Evolutionary conservation across 169 alveolate species (phyloP), one percentile per base, ranked within the genome.

Genomic region (Plasmodium gonderi): DNA sequence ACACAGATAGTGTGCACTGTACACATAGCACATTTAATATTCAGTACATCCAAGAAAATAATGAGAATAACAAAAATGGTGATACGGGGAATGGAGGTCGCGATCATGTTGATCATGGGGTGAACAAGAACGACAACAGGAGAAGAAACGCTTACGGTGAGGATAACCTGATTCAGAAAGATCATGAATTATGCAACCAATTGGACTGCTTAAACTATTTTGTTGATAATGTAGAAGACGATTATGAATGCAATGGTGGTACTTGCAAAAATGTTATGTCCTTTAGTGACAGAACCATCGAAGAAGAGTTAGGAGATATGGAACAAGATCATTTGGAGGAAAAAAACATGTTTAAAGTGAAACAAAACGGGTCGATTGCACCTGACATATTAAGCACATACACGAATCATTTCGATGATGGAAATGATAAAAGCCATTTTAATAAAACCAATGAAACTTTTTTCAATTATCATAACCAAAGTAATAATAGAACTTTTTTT

Each of bases 231-330:
- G 68, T 75, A 12, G 42, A 75, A 20, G 33, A 75, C 31, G 81
- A 75, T n/a, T n/a, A 40, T 20, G 68, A 40, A 1, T 20, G 47
- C 64, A 65, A 65, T 65, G 42, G 20, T 36, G 69, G 38, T 17
- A 40, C 33, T 6, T 75, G 81, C 42, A 80, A 80, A 64, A 54
- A 42, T 23, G 72, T 47, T 47, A 64, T 80, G 42, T 80, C 91
- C 20, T 80, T 80, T 12, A 80, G 79, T 45, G 80, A 80, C 26
- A 65, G 74, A 42, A 23, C 91, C 17, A 8, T 64, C 7, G 91
- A 80, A 38, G 80, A 80, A 17, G 80, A 68, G 20, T 29, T 38
- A 20, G 80, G 38, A 5, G 47, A 60, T n/a, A 17, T 60, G 72
- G 40, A 60, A 29, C 72, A 60, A 29, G 78, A 4, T 17, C 44